phyloP scores from a whole-genome alignment of 2,329 filamentous ascomycete species.

The Curvularia sp. region DNA sequence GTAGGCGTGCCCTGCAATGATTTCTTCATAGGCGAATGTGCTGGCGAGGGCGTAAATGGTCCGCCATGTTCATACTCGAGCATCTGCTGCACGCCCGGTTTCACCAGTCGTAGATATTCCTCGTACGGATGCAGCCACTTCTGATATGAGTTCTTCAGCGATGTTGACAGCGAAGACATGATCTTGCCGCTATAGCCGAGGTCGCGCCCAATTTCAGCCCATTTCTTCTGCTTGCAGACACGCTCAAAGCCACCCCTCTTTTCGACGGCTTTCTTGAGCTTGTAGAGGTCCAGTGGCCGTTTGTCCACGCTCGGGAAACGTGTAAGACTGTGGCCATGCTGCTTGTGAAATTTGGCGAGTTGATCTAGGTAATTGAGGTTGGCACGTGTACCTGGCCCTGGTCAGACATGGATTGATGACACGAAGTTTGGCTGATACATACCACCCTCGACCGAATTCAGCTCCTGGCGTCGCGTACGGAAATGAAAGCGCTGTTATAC shows the following conservation, averaged over 20 bases:
- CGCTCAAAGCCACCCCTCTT: constrained; percentile 92
- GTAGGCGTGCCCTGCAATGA: constrained; percentile 58
- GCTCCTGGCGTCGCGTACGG: constrained; percentile 90
- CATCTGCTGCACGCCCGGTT: constrained; percentile 96
- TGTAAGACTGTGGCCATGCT: constrained; percentile 92
- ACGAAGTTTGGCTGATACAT: constrained; percentile 50
- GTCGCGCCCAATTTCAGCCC: constrained; percentile 97
- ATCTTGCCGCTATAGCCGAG: constrained; percentile 99
- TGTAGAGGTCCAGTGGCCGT: constrained; percentile 92
- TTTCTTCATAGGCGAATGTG: constrained; percentile 74
- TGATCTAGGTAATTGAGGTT: constrained; percentile 97
- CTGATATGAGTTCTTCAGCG: constrained; percentile 96
- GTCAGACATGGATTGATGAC: constrained; percentile 9
- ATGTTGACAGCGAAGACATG: constrained; percentile 98
- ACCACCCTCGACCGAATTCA: constrained; percentile 99
- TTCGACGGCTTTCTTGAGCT: constrained; percentile 95
- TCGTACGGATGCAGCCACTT: constrained; percentile 97
- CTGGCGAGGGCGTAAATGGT: constrained; percentile 80
- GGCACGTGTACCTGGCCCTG: constrained; percentile 78
- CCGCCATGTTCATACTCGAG: constrained; percentile 92
- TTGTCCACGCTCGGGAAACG: constrained; percentile 97
- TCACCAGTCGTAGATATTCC: constrained; percentile 87
- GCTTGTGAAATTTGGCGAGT: constrained; percentile 93
- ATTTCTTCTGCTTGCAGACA: constrained; percentile 97
- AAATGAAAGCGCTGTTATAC: constrained; percentile 86